Base-by-base conservation (phyloP, 176 grass and related monocot genomes). In the Hsuehochloa calcarea region DNA sequence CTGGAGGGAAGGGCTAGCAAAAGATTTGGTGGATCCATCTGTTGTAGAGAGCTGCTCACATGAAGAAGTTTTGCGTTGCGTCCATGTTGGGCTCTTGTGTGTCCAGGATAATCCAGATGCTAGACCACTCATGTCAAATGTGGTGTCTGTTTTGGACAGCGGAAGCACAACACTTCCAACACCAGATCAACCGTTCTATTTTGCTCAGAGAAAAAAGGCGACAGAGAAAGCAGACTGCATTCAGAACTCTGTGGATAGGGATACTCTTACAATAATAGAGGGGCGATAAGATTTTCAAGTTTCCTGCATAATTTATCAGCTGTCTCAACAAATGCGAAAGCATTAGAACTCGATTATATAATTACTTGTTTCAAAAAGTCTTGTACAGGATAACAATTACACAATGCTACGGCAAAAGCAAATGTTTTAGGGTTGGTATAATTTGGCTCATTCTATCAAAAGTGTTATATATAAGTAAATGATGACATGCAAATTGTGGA, bases 51-150 rank as follows among this genome's bases (percentile, higher is more conserved):
- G 67, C 19, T 93, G 75, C 45, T 81, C 60, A 0, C 26, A 59
- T 3, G 75, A 68, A 65, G 90, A 89, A 63, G 91, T 84, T 65
- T 64, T 85, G 14, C 80, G 52, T 71, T 93, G 91, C 77, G 79
- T 87, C 26, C 82, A 90, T 16, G 47, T 87, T 12, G 91, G 68
- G 19, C 84, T 93, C 31, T 34, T 34, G 31, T 34, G 31, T 34
- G 31, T 34, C 31, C 31, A 34, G 31, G 31, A 34, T 34, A 84
- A 93, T 49, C 70, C 88, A 39, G 68, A 93, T 65, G 91, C 87
- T 41, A 89, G 84, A 19, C 91, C 91, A 41, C 19, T 75, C 10
- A 93, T 90, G 80, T 84, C 81, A 37, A 71, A 13, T 11, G 58
- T 87, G 14, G n/a, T 93, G 16, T 31, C 76, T 46, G 25, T 19